Evolutionary conservation across 345 rosid species (phyloP), one percentile per base, ranked within the genome.

Genomic region (Moricandia arvensis): DNA sequence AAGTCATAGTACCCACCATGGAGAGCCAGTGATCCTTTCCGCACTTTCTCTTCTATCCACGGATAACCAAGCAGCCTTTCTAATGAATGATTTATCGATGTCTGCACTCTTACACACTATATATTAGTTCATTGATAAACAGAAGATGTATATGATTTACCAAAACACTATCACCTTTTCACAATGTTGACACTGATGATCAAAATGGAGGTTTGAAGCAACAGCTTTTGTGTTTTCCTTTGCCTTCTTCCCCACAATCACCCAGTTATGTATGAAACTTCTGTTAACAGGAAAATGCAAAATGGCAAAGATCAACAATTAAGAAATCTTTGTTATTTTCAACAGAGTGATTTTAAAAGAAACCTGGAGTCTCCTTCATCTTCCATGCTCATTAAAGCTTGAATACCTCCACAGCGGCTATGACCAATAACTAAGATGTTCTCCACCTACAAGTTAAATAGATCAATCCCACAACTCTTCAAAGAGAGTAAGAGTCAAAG

Each of bases 391-490:
- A 96, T 93, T 59, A 96, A 90, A 24, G 98, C 98, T 37, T 83
- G 96, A 72, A 96, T 96, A 66, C 98, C 99, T 70, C 99, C 97
- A 38, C 99, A 96, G 26, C 93, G 68, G 84, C 99, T 96, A 83
- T 96, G 98, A 67, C 99, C 99, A 68, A 89, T 57, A 12, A 96
- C 86, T 67, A 96, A 84, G 77, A 96, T 86, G 79, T 96, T 93
- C 79, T 87, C 90, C 68, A 96, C 99, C 99, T 96, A 89, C 72
- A 18, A 17, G 5, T 63, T 35, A 35, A 35, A 34, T 35, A 59
- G 47, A 41, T 59, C 16, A 67, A 7, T 7, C 31, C 53, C 53
- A 45, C 53, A 45, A 47, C 53, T n/a, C 15, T 15, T 13, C 51
- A 43, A 12, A 2, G n/a, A 41, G 47, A 41, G n/a, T 3, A 43